Base-by-base conservation (phyloP, 2,329 filamentous ascomycete species). In the Aureobasidium pullulans region DNA sequence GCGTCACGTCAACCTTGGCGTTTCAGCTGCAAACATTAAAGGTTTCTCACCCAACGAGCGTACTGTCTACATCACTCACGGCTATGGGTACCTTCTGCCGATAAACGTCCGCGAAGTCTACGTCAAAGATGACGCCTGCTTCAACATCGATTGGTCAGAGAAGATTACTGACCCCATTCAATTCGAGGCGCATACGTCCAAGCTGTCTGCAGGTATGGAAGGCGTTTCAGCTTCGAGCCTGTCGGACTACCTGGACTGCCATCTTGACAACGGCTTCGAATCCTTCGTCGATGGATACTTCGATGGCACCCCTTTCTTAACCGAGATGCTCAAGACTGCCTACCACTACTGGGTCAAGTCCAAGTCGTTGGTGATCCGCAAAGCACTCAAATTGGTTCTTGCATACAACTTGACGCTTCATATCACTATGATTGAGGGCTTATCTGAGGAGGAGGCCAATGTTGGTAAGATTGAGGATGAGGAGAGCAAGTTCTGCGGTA, bases 241-340 rank as follows among this genome's bases (percentile, higher is more conserved):
- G 42, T 90, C 89, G 3, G 90, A 96, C 70, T 97, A 97, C 70
- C 85, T 97, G 34, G 92, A 97, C 76, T 90, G 90, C 73, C 92
- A 97, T 75, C 90, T 97, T 62, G 92, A 96, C 68, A 86, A 86
- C 42, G 89, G 88, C 59, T 96, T 96, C 69, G 91, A 96, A 76
- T 85, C 87, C 64, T 97, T 96, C 69, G 89, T 97, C 59, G 90
- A 96, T 66, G 90, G 96, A 70, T 94, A 96, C 76, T 97, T 96
- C 66, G 91, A 96, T 72, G 93, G 92, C 57, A 96, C 93, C 2
- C 90, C 87, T 23, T 97, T 97, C 78, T 81, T 97, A 69, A 96
- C 91, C 5, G 90, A 96, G 76, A 93, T 97, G 68, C 83, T 97
- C 68, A 96, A 96, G 84, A 96, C 92, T 1, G 91, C 90, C 7